Conservation (phyloP, 441 rosid genomes). For the Adansonia grandidieri region DNA sequence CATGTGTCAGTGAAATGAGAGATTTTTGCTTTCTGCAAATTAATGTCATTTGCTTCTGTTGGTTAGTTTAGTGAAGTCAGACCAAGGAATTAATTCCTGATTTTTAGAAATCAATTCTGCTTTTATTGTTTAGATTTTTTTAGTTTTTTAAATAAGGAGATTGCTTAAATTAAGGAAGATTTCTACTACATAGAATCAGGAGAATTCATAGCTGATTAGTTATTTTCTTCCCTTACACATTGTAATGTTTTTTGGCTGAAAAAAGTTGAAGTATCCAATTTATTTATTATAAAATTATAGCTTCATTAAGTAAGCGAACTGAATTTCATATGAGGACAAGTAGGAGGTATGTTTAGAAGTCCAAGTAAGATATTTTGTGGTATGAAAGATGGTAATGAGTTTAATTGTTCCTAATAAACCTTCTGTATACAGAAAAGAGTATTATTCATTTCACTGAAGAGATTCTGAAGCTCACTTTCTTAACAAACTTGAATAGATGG, state of each 20-base stretch:
- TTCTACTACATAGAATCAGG: too few relatives aligned
- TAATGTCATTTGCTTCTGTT: neutral
- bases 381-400: neutral
- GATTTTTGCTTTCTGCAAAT: neutral
- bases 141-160: too few relatives aligned
- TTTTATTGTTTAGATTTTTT: too few relatives aligned
- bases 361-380: conserved; percentile 1
- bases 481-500: conserved; percentile 82
- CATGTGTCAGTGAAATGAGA: neutral
- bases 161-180: too few relatives aligned
- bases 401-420: conserved; percentile 11
- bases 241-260: too few relatives aligned
- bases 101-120: too few relatives aligned
- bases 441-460: neutral
- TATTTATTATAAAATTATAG: too few relatives aligned
- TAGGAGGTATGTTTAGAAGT: neutral
- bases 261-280: too few relatives aligned
- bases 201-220: too few relatives aligned
- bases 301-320: conserved; percentile 6
- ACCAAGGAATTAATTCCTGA: too few relatives aligned
- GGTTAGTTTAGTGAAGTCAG: too few relatives aligned
- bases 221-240: too few relatives aligned
- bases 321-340: neutral
- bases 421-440: conserved; percentile 1
- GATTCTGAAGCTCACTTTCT: conserved; percentile 50